These are phyloP conservation scores for Hypoxylon lienhwacheense DNA, from an alignment of 495 filamentous ascomycete genomes.

Conservation along the genomic window DNA sequence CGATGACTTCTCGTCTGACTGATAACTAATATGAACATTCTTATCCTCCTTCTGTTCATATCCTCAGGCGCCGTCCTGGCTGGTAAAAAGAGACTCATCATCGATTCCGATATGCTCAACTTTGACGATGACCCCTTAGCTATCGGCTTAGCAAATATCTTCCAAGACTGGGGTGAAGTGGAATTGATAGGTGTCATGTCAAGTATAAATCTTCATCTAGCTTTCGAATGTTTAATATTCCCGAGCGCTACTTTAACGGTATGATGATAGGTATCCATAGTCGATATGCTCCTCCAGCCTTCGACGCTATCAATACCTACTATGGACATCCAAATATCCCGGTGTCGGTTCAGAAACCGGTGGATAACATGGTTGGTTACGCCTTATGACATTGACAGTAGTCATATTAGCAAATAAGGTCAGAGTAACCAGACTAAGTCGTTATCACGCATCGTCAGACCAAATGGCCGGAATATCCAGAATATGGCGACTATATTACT, in stretches of 20 bases:
- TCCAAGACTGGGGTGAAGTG: constrained; percentile 23
- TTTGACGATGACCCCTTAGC: constrained; percentile 27
- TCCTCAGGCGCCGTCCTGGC: not conserved
- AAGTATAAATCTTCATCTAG: constrained; percentile 3
- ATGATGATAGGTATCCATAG: constrained; percentile 28
- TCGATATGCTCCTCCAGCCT: constrained; percentile 36
- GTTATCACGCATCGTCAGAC: constrained; percentile 18
- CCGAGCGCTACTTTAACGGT: not conserved
- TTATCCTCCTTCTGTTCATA: no score
- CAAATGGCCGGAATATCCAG: constrained; percentile 25
- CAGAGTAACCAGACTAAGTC: not conserved
- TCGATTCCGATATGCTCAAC: constrained; percentile 24
- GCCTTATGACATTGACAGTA: no score
- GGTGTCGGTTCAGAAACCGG: constrained; percentile 37
- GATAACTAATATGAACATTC: no score
- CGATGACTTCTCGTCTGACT: no score
- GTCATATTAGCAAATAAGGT: not conserved
- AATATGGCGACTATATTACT: constrained; percentile 40
- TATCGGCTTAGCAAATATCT: constrained; percentile 17
- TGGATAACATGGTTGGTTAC: constrained; percentile 36
- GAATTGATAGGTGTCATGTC: constrained; percentile 28
- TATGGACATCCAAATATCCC: constrained; percentile 38
- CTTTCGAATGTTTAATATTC: not conserved
- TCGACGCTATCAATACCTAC: constrained; percentile 41
- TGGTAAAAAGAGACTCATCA: constrained; percentile 22